phyloP scores from a whole-genome alignment of 495 filamentous ascomycete genomes.

The Viridothelium virens region DNA sequence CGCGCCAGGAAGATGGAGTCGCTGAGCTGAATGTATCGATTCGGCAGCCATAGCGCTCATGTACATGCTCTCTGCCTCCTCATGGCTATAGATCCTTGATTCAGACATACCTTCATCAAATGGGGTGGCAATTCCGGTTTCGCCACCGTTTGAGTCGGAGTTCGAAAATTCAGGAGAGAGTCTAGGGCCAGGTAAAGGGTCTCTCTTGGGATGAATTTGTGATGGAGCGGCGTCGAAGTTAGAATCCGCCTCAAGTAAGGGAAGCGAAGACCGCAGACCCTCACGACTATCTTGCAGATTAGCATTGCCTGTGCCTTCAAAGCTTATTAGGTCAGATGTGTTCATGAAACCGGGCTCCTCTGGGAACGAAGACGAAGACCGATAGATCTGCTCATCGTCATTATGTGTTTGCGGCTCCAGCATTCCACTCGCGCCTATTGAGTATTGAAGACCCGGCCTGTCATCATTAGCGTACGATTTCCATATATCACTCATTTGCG shows the following conservation, averaged over 20 bases:
- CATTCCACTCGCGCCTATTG: neutral
- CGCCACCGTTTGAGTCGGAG: neutral
- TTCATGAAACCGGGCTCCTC: neutral
- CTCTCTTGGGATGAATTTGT: neutral
- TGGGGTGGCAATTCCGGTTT: neutral
- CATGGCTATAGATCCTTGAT: slow-evolving; percentile 78
- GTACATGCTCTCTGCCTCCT: slow-evolving; percentile 94
- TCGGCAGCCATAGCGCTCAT: slow-evolving; percentile 61
- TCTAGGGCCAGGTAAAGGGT: neutral
- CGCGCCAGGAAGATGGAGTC: slow-evolving; percentile 28
- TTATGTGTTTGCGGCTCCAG: neutral
- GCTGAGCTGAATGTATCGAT: slow-evolving; percentile 8
- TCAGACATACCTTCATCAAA: slow-evolving; percentile 41
- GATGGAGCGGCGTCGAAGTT: neutral
- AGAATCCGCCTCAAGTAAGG: neutral
- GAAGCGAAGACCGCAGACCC: neutral
- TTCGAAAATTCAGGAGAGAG: neutral
- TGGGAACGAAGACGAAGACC: neutral
- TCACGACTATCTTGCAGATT: neutral
- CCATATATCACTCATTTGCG: neutral
- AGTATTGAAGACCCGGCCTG: neutral
- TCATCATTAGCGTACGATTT: neutral
- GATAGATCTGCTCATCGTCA: neutral
- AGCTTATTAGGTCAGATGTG: neutral
- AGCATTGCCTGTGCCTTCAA: neutral